A percentile compares a stretch with the other conserved stretches of the same genome.
These are phyloP conservation scores for Lumnitzera racemosa DNA, from an alignment of 345 rosid species.

Conservation along the genomic window DNA sequence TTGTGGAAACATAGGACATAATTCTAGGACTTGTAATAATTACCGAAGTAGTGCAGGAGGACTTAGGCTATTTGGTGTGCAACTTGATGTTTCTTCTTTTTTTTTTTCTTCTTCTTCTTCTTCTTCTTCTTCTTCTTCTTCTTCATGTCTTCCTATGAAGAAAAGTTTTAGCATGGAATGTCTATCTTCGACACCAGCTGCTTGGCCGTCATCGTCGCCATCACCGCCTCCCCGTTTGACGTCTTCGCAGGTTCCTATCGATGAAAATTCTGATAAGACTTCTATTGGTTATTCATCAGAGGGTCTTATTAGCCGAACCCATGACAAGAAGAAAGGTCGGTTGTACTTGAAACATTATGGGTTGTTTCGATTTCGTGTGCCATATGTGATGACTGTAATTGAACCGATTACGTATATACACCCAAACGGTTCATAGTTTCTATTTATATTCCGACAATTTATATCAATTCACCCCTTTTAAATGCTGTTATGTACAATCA, in stretches of 20 bases:
- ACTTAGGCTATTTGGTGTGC: slow-evolving; percentile 53
- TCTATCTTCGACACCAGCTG: slow-evolving; percentile 18
- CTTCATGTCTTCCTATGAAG: slow-evolving; percentile 13
- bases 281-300: slow-evolving; percentile 36
- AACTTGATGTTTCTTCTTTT: slow-evolving; percentile 21
- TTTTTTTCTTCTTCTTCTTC: slow-evolving; percentile 14
- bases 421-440: no score
- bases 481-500: no score
- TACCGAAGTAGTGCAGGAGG: slow-evolving; percentile 21
- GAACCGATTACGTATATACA: no score
- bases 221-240: slow-evolving; percentile 28
- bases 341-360: not conserved
- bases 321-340: slow-evolving; percentile 42
- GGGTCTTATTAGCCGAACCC: slow-evolving; percentile 24
- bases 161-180: slow-evolving; percentile 57
- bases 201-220: slow-evolving; percentile 22
- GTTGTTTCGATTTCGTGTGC: not conserved
- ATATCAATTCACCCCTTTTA: no score
- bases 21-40: slow-evolving; percentile 48
- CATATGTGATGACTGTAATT: no score
- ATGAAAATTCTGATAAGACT: slow-evolving; percentile 23
- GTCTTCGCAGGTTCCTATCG: slow-evolving; percentile 23
- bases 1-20: slow-evolving; percentile 59
- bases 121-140: slow-evolving; percentile 4
- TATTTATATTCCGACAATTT: no score